phyloP scores from a whole-genome alignment of 176 grass and related monocot genomes.

The Oryza punctata region DNA sequence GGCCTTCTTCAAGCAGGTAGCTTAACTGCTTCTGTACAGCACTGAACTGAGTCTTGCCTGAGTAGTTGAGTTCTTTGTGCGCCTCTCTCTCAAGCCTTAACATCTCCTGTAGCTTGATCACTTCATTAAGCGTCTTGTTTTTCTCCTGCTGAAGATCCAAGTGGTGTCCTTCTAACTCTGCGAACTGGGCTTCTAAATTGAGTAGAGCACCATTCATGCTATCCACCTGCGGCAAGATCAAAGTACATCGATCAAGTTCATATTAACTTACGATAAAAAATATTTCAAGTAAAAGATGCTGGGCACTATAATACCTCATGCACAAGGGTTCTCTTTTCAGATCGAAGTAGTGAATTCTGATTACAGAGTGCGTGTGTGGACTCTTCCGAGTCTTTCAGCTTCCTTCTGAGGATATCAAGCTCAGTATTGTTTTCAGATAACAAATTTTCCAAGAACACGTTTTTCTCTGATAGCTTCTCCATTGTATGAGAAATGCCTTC shows the following conservation, averaged over 20 bases:
- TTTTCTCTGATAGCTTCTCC: conserved; percentile 71
- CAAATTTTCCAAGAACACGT: conserved; percentile 79
- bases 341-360: conserved; percentile 67
- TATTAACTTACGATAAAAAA: background rate
- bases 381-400: conserved; percentile 61
- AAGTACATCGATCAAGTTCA: conserved; percentile 28
- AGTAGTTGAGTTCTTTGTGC: conserved; percentile 47
- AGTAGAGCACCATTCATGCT: conserved; percentile 62
- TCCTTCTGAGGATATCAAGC: conserved; percentile 66
- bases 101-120: conserved; percentile 54
- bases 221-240: conserved; percentile 62
- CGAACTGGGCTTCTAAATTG: conserved; percentile 65
- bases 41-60: conserved; percentile 51
- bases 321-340: conserved; percentile 68
- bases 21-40: conserved; percentile 54
- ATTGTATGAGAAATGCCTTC: conserved; percentile 73
- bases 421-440: conserved; percentile 67
- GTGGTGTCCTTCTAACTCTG: conserved; percentile 66
- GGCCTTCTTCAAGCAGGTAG: conserved; percentile 53
- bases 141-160: conserved; percentile 77
- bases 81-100: conserved; percentile 63
- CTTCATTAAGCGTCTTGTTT: conserved; percentile 35
- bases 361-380: conserved; percentile 55
- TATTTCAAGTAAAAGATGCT: conserved; percentile 25
- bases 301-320: conserved; percentile 66